Evolutionary conservation across 805 yeast species (phyloP), one percentile per base, ranked within the genome.

Genomic region (Kodamaea kakaduensis): DNA sequence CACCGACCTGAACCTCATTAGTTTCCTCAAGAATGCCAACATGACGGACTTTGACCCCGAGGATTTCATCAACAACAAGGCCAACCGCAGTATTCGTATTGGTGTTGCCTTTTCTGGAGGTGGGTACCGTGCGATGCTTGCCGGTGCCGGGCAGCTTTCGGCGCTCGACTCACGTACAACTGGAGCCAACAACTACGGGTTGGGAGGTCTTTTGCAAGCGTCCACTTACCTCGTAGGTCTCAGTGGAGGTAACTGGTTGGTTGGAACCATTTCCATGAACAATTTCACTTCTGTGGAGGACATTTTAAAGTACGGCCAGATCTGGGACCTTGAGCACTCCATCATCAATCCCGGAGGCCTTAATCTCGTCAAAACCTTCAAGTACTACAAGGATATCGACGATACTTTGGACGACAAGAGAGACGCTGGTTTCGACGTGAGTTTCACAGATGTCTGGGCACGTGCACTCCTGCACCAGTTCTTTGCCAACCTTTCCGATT

Each of bases 111-210:
- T 80, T 46, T 71, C 85, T 10, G 96, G 96, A 29, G 96, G 96
- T 52, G 96, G 96, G 3, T 87, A 84, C 57, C 72, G 96, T 42
- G 94, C 96, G 21, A 84, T 87, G 89, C 68, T 81, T 70, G 35
- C 45, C 3, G 72, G 71, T 2, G 71, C 71, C 2, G 73, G 72
- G 5, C 65, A 64, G 37, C 41, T 65, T 30, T 36, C 65, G 9
- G 72, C 68, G 0, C 49, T 65, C 20, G 73, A 67, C 37, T 52
- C 51, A 37, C 43, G 71, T 32, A 61, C 60, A 12, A 28, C 37
- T 10, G 56, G 54, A 10, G 52, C 64, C 17, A 39, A 37, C 26
- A 43, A 46, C 5, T 32, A 41, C n/a, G 66, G 62, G 0, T 47
- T 67, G 25, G 72, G 72, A 1, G 72, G 72, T 0, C 58, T 87